These are phyloP conservation scores for barley (Hordeum vulgare) DNA, from an alignment of 176 grass and related monocot species.

Conservation along the genomic window DNA sequence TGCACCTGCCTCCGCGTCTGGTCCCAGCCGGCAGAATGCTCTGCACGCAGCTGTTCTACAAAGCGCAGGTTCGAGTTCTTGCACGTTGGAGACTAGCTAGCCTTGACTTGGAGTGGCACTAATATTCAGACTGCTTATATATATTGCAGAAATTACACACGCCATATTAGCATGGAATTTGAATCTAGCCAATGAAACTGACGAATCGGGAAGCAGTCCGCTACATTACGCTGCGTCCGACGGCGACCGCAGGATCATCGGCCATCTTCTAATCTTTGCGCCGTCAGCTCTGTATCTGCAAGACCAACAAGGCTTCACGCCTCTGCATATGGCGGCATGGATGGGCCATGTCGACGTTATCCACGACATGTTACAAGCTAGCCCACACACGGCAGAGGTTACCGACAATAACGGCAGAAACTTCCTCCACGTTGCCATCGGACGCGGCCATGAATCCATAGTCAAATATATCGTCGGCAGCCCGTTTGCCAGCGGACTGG, in stretches of 20 bases:
- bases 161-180: background rate
- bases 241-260: background rate
- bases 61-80: background rate
- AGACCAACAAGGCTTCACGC: background rate
- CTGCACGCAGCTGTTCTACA: slow-evolving; percentile 4
- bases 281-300: background rate
- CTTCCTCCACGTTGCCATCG: background rate
- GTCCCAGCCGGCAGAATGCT: background rate
- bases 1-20: background rate
- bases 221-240: background rate
- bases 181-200: background rate
- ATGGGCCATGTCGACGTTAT: background rate
- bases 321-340: background rate
- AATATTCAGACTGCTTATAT: background rate
- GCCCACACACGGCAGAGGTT: background rate
- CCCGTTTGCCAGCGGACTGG: background rate
- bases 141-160: background rate
- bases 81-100: too few relatives aligned
- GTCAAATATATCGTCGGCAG: background rate
- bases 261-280: background rate
- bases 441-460: background rate
- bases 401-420: background rate
- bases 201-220: background rate
- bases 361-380: background rate
- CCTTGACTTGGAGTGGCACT: too few relatives aligned